Evolutionary conservation across 1,139 yeast genomes (phyloP), one percentile per base, ranked within the genome.

Genomic region (Pichiaceae sp.): DNA sequence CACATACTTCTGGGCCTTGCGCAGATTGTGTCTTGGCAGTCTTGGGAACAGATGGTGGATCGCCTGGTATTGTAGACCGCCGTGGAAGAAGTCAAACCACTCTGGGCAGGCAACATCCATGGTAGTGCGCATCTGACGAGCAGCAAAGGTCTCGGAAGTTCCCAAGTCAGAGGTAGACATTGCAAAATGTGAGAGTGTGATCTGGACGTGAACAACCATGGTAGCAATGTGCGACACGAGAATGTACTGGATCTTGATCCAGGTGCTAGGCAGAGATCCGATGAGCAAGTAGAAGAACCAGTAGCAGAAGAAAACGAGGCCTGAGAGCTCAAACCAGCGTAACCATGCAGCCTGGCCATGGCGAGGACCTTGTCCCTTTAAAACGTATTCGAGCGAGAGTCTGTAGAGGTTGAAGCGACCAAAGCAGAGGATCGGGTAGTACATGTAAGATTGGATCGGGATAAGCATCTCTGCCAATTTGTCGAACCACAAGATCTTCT

Each of bases 41-140:
- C 96, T 67, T 15, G 96, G 96, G 58, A 86, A 86, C 47, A 86
- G 64, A 56, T 86, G 96, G 56, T 86, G 96, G 36, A 86, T 75
- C 2, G 87, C 94, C 56, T 86, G 96, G 62, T 85, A 86, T 57
- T 86, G 96, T 36, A 86, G 70, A 0, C 96, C 96, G 5, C 96
- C 96, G 52, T 86, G 96, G 50, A 86, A 68, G 52, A 77, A 86
- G 57, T 86, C 96, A 35, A 86, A 66, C 95, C 96, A 86, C 44
- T 75, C 78, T 2, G 96, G 96, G 61, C 96, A 86, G 51, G 82
- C 93, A 15, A 86, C 95, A 55, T 86, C 96, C 96, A 86, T 87
- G 4, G 95, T 86, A 1, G 96, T 86, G 49, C 96, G 69, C 15
- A 86, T 54, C 57, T 86, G 96, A 48, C 91, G 72, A 46, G 81